These are phyloP conservation scores for Priceomyces haplophilus DNA, from an alignment of 805 yeast genomes.

Conservation along the genomic window DNA sequence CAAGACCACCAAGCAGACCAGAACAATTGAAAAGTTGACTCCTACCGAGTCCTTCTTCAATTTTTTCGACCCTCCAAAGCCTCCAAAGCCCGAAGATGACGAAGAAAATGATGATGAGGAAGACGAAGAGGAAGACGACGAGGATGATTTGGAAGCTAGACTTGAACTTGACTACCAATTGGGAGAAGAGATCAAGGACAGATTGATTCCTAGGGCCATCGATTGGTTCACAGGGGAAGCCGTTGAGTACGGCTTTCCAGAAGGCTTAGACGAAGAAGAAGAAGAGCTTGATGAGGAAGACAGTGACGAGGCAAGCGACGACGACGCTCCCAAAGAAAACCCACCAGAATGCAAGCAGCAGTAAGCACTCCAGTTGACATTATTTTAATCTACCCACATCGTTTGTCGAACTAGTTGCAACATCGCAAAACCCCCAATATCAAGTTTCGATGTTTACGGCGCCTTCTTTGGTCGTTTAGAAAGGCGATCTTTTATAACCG, in stretches of 20 bases:
- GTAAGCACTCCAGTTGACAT: slow-evolving; percentile 18
- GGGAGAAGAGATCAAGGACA: slow-evolving; percentile 95
- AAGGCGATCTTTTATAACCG: background rate
- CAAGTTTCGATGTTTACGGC: too few relatives aligned
- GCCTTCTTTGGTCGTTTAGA: too few relatives aligned
- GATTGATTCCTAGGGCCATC: slow-evolving; percentile 91
- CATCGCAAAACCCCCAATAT: too few relatives aligned
- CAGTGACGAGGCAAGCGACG: slow-evolving; percentile 53
- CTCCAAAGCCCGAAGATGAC: slow-evolving; percentile 50
- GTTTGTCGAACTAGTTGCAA: background rate
- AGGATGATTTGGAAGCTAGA: slow-evolving; percentile 74
- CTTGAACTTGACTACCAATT: slow-evolving; percentile 90
- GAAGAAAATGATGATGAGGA: slow-evolving; percentile 52
- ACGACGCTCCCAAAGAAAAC: slow-evolving; percentile 50
- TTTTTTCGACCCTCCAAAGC: slow-evolving; percentile 90
- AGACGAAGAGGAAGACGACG: slow-evolving; percentile 50
- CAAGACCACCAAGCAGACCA: slow-evolving; percentile 91
- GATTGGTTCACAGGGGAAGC: slow-evolving; percentile 99
- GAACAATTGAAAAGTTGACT: slow-evolving; percentile 90
- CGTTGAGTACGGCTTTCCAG: slow-evolving; percentile 63
- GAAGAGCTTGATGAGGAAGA: slow-evolving; percentile 61
- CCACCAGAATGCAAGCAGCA: slow-evolving; percentile 81
- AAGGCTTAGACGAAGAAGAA: slow-evolving; percentile 57
- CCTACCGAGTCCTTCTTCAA: slow-evolving; percentile 95
- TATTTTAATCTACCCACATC: background rate